Conservation (phyloP, 1,139 yeast genomes). For the Saccharomyces hybrid region DNA sequence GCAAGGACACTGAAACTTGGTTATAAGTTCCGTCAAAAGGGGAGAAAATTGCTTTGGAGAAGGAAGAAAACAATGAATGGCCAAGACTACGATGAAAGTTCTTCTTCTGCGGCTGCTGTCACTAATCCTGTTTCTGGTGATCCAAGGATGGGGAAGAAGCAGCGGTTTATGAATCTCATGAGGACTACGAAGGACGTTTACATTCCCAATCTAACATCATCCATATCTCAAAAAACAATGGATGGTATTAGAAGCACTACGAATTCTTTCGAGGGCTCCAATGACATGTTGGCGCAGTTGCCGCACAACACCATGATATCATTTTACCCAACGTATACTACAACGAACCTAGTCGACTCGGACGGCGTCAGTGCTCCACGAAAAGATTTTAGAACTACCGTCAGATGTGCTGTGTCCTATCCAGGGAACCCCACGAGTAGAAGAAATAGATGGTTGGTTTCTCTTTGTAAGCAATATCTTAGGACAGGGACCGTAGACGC, state of each 20-base stretch:
- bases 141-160: conserved; percentile 20
- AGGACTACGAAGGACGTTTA: conserved; percentile 52
- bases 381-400: conserved; percentile 43
- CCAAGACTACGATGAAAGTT: background rate
- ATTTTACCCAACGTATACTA: conserved; percentile 60
- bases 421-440: conserved; percentile 60
- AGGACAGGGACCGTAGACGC: conserved; percentile 34
- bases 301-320: conserved; percentile 34
- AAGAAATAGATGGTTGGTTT: conserved; percentile 58
- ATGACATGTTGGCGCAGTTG: conserved; percentile 8
- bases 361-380: background rate
- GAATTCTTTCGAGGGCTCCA: conserved; percentile 10
- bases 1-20: background rate
- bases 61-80: background rate
- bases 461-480: conserved; percentile 65
- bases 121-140: background rate
- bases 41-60: background rate
- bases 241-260: conserved; percentile 36
- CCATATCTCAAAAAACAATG: conserved; percentile 43
- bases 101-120: background rate
- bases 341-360: conserved; percentile 34
- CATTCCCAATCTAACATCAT: conserved; percentile 44
- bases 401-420: conserved; percentile 66
- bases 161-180: conserved; percentile 40
- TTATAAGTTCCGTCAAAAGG: background rate